These are phyloP conservation scores for Lentinula raphanica DNA, from an alignment of 768 basidiomycete species.

Conservation along the genomic window DNA sequence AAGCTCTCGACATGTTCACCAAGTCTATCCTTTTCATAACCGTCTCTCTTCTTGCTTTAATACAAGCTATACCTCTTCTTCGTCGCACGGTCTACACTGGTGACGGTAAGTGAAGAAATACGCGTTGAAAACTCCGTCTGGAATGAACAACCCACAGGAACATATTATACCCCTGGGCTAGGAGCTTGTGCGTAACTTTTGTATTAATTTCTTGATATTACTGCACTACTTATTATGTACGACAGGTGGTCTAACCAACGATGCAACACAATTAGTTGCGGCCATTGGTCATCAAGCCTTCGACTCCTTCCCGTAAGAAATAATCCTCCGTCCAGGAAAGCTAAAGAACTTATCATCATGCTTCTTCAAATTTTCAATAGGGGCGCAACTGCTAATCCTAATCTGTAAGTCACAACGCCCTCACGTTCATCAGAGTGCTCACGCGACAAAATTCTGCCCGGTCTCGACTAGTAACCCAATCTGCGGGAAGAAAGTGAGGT, in stretches of 20 bases:
- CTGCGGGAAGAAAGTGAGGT: slow-evolving; percentile 32
- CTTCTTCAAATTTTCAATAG: neutral
- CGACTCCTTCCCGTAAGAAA: slow-evolving; percentile 27
- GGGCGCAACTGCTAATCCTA: slow-evolving; percentile 33
- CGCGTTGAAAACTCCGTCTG: neutral
- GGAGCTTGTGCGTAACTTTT: slow-evolving; percentile 35
- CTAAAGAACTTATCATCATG: neutral
- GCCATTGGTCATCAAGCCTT: slow-evolving; percentile 30
- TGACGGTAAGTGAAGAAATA: neutral
- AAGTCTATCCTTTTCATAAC: neutral
- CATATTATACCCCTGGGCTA: slow-evolving; percentile 28
- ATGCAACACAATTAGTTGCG: slow-evolving; percentile 21
- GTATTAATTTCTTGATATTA: too few species aligned
- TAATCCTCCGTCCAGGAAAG: neutral
- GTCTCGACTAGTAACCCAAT: slow-evolving; percentile 37
- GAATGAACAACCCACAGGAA: slow-evolving; percentile 12
- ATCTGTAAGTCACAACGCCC: slow-evolving; percentile 14
- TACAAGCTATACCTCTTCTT: neutral
- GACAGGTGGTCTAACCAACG: slow-evolving; percentile 25
- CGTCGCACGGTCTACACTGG: neutral
- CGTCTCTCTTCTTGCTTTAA: neutral
- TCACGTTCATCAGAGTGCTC: neutral
- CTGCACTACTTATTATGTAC: too few species aligned
- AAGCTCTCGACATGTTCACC: neutral
- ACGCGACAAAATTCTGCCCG: neutral